Evolutionary conservation across 257 asterid genomes (phyloP).

Genomic region (Rauvolfia tetraphylla): DNA sequence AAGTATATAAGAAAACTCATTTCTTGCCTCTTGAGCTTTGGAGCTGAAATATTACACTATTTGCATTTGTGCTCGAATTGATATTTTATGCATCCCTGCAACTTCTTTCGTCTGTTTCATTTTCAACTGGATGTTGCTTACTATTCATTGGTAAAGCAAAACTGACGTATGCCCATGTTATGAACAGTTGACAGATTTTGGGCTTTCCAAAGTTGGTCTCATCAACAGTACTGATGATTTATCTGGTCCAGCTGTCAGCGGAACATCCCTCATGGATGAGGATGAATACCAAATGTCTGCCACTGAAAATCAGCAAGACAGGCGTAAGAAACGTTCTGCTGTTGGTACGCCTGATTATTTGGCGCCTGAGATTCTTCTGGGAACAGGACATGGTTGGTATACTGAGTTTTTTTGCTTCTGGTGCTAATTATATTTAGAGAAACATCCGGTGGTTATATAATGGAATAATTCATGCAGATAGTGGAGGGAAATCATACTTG

Average conservation of each 20-base stretch:
- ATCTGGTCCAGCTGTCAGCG: slow-evolving; percentile 95
- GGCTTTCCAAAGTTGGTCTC: slow-evolving; percentile 99
- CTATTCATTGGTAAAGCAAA: not conserved
- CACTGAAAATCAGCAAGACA: slow-evolving; percentile 68
- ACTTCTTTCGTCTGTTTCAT: not conserved
- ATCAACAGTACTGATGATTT: slow-evolving; percentile 96
- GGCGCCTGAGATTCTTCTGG: slow-evolving; percentile 99
- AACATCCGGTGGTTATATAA: not conserved
- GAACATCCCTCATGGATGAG: slow-evolving; percentile 88
- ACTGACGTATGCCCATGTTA: slow-evolving; percentile 4
- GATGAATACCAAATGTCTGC: slow-evolving; percentile 75
- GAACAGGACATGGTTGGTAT: slow-evolving; percentile 96
- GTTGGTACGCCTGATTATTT: slow-evolving; percentile 99
- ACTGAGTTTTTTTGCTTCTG: slow-evolving; percentile 1
- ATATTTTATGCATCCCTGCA: not conserved
- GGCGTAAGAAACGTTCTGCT: slow-evolving; percentile 94
- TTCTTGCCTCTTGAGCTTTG: not conserved
- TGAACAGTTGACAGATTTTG: slow-evolving; percentile 95
- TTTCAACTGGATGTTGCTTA: not conserved
- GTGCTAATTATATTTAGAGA: not conserved
- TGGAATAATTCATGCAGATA: not conserved
- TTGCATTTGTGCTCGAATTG: not conserved
- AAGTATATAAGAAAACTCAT: not conserved
- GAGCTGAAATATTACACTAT: not conserved
- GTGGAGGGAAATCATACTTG: not conserved